These are phyloP conservation scores for Helicocarpus griseus DNA, from an alignment of 2,329 filamentous ascomycete species.

Conservation along the genomic window DNA sequence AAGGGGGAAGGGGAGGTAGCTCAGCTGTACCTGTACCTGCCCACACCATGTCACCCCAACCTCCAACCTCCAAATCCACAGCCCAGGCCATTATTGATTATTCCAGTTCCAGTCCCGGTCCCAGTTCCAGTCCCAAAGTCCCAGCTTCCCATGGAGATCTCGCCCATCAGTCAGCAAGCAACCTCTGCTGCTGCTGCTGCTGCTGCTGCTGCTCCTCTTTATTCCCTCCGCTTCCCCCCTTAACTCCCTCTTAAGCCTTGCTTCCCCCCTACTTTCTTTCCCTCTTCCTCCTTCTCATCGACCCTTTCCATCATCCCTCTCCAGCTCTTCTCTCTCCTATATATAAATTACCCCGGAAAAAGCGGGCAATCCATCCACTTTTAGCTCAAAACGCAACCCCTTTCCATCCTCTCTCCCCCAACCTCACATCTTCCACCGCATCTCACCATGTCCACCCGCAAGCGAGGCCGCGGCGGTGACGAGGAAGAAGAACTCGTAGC, in stretches of 20 bases:
- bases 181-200: too few relatives aligned
- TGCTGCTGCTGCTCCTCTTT: too few relatives aligned
- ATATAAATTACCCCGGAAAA: not conserved
- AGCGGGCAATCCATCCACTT: not conserved
- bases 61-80: not conserved
- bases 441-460: slow-evolving; percentile 37
- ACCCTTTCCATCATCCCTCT: slow-evolving; percentile 6
- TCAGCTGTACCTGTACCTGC: not conserved
- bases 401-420: not conserved
- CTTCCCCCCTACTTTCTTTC: not conserved
- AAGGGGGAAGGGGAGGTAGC: not conserved
- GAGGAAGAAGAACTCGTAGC: slow-evolving; percentile 39
- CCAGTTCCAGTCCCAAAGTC: too few relatives aligned
- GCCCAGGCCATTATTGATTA: too few relatives aligned
- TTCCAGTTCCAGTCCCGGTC: too few relatives aligned
- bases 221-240: not conserved
- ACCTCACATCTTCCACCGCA: not conserved
- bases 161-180: not conserved
- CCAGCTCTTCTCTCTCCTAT: slow-evolving; percentile 3
- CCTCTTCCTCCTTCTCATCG: slow-evolving; percentile 9
- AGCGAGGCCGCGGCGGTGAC: slow-evolving; percentile 41
- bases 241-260: not conserved
- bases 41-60: not conserved
- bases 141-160: too few relatives aligned
- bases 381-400: not conserved